Evolutionary conservation across 352 stramenopile genomes (phyloP), one percentile per base, ranked within the genome.

Genomic region (Discostella stelligera): DNA sequence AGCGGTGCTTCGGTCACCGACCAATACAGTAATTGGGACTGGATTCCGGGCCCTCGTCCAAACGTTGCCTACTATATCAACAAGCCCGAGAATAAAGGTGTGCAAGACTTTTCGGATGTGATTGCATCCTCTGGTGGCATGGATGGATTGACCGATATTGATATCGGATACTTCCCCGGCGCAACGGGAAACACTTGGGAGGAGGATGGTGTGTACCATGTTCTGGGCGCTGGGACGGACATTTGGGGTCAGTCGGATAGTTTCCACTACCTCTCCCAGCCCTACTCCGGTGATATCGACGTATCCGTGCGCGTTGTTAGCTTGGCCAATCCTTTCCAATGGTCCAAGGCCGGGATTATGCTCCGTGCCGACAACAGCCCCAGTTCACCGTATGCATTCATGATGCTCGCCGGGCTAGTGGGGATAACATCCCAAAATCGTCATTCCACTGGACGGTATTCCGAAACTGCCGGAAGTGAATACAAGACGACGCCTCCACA

Each of bases 51-150:
- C 4, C 41, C 46, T 11, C 65, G 60, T 50, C 7, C 18, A 0
- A 50, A 86, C 39, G 71, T 86, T 18, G 75, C 53, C 39, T 84
- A 66, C 32, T 84, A 77, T 44, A 52, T 84, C 10, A 59, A 73
- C 63, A 83, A 80, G 46, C 25, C 67, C 13, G 69, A 83, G 48
- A 21, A 46, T 32, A 37, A 37, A n/a, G 50, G 46, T n/a, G 9
- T 79, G 9, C 8, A 54, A 18, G 10, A 16, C 5, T 73, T 59
- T 48, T 32, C 25, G n/a, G 27, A n/a, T 18, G 50, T 8, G 9
- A 55, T 62, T 11, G 49, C 14, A 52, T n/a, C 20, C 8, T 53
- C 25, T 16, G 30, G 50, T 13, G 21, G 10, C 10, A 63, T 41
- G 16, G 52, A 63, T 9, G 21, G n/a, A 20, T n/a, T 21, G 8